These are phyloP conservation scores for Cyberlindnera maritima DNA, from an alignment of 805 yeast species.

Conservation along the genomic window DNA sequence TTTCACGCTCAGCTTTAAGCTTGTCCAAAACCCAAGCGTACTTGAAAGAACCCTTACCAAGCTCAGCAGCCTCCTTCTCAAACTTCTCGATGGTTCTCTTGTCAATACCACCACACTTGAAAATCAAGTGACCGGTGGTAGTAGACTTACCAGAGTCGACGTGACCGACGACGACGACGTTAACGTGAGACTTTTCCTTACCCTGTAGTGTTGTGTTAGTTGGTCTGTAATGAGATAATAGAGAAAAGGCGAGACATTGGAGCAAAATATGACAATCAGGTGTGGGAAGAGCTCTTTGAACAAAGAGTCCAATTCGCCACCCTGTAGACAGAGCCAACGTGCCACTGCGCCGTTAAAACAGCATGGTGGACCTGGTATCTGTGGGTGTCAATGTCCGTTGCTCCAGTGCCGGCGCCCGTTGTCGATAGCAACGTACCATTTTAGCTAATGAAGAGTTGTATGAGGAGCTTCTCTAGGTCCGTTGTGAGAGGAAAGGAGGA, in stretches of 20 bases:
- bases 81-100: conserved; percentile 98
- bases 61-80: conserved; percentile 98
- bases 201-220: conserved; percentile 49
- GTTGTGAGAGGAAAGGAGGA: conserved; percentile 2
- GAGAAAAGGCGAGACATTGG: conserved; percentile 73
- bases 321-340: background rate
- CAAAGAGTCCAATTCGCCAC: conserved; percentile 61
- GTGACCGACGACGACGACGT: conserved; percentile 99
- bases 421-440: conserved; percentile 29
- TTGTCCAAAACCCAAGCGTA: conserved; percentile 97
- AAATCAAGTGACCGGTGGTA: conserved; percentile 98
- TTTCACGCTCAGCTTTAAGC: conserved; percentile 47
- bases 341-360: too few species aligned
- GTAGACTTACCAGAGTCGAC: conserved; percentile 99
- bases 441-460: conserved; percentile 7
- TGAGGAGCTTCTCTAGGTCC: background rate
- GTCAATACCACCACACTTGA: conserved; percentile 99
- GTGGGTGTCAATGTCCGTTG: background rate
- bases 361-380: too few species aligned
- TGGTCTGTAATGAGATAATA: background rate
- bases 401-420: background rate
- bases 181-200: conserved; percentile 96
- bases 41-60: conserved; percentile 97
- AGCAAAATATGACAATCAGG: too few species aligned
- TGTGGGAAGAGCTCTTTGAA: conserved; percentile 90